Evolutionary conservation across 208 protist species (phyloP), one percentile per base, ranked within the genome.

Genomic region (Endotrypanum monterogeii): DNA sequence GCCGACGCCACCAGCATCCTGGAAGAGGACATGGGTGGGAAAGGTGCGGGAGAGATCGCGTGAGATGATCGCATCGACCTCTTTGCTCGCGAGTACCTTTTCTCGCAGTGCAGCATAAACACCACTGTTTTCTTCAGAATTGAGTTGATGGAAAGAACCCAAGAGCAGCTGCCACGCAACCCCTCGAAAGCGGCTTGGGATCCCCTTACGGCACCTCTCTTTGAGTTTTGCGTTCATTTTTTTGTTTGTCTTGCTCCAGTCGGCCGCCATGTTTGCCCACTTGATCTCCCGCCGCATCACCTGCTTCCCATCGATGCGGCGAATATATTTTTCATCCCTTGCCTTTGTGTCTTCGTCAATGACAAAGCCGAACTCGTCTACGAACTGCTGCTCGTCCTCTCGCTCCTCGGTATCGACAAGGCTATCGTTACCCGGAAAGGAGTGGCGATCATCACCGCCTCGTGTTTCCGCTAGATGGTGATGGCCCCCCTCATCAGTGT

Each of bases 351-450:
- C 83, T 65, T 93, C 86, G 83, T 94, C 86, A 32, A 97, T 79
- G 2, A 94, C 79, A 60, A 97, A 97, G 50, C 94, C 94, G 73
- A 97, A 97, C 85, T 97, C 91, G 79, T 97, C 90, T 1, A 97
- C 84, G 60, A 97, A 92, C 69, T 79, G 74, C 67, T 86, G 82
- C 69, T 95, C 89, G 20, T 92, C 85, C 25, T 83, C 87, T 58
- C 83, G 71, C 48, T 87, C 83, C 39, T 85, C 79, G 18, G 50
- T 56, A 4, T 81, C 78, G 7, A 69, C 32, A 23, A 58, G 79
- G 37, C 62, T 76, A 63, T 74, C 73, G 70, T 69, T 61, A 48
- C 54, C 52, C 9, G 50, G 32, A 28, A 23, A 30, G 23, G 37
- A 28, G 48, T 76, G 63, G 51, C 55, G 18, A 44, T 54, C 12